Evolutionary conservation across 164 flowering plant genomes (phyloP).

Genomic region (Kingdonia uniflora): DNA sequence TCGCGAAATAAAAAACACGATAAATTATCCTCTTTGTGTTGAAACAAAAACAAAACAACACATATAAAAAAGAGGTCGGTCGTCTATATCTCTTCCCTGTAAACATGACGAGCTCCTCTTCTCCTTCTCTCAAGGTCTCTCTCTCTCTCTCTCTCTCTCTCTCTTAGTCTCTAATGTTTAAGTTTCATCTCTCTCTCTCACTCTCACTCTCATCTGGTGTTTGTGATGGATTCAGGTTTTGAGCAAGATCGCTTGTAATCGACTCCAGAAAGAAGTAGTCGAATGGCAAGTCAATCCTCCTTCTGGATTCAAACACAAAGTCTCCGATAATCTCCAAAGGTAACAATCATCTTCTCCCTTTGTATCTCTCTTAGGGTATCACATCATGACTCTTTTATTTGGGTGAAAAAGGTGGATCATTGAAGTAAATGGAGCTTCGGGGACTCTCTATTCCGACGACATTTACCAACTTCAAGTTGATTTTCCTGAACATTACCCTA

Average conservation of each 20-base stretch:
- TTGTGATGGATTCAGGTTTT: slow-evolving; percentile 27
- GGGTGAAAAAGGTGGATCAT: slow-evolving; percentile 66
- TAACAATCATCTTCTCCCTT: too few relatives aligned
- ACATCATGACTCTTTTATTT: too few relatives aligned
- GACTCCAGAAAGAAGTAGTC: slow-evolving; percentile 71
- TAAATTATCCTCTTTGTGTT: too few relatives aligned
- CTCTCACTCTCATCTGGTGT: neutral
- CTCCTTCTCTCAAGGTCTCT: slow-evolving; percentile 61
- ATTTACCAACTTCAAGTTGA: slow-evolving; percentile 75
- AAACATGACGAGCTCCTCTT: slow-evolving; percentile 55
- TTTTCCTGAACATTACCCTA: slow-evolving; percentile 86
- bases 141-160: slow-evolving; percentile 1
- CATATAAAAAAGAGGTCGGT: too few relatives aligned
- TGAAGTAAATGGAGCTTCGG: slow-evolving; percentile 69
- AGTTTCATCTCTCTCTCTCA: neutral
- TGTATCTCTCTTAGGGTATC: too few relatives aligned
- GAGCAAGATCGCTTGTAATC: slow-evolving; percentile 73
- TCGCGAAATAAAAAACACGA: too few relatives aligned
- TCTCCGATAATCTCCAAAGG: slow-evolving; percentile 86
- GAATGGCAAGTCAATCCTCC: slow-evolving; percentile 92
- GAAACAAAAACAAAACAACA: too few relatives aligned
- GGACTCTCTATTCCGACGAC: slow-evolving; percentile 61
- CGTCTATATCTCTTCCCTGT: neutral
- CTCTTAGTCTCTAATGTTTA: neutral
- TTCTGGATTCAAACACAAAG: slow-evolving; percentile 63